Conservation (phyloP, 371 early-diverging fungal genomes). For the Rhizomucor pusillus region DNA sequence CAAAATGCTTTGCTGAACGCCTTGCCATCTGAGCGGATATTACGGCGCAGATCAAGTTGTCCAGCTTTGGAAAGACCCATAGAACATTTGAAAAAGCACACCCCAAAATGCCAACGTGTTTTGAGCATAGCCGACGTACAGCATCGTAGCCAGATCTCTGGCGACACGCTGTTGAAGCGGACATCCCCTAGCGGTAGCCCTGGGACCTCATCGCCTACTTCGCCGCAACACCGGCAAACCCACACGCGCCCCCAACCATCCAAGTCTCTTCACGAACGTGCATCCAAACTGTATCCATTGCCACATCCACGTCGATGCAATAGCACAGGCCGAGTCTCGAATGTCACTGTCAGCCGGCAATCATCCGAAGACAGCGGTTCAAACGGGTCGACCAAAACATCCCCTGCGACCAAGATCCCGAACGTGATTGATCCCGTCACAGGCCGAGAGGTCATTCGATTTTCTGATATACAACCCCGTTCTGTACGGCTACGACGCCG, state of each 20-base stretch:
- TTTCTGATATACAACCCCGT: neutral
- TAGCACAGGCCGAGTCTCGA: no score
- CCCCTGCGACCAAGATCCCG: neutral
- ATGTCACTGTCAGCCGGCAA: no score
- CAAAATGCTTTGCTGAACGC: no score
- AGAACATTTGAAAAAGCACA: no score
- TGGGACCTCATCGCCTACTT: neutral
- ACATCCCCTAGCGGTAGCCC: neutral
- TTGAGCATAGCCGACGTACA: neutral
- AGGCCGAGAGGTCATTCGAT: neutral
- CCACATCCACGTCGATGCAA: no score
- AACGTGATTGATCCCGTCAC: neutral
- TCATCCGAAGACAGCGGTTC: neutral
- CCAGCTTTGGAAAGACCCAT: neutral
- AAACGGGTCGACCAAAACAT: neutral
- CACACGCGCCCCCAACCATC: no score
- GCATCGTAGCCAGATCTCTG: neutral
- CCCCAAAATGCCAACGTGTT: neutral
- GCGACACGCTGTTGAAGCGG: neutral
- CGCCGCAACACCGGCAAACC: neutral
- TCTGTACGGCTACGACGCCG: constrained; percentile 13
- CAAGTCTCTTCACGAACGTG: no score
- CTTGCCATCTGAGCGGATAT: neutral
- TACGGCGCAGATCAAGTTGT: neutral
- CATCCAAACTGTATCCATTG: no score